Evolutionary conservation across 805 yeast species (phyloP).

Genomic region (Yarrowia phangngaensis): DNA sequence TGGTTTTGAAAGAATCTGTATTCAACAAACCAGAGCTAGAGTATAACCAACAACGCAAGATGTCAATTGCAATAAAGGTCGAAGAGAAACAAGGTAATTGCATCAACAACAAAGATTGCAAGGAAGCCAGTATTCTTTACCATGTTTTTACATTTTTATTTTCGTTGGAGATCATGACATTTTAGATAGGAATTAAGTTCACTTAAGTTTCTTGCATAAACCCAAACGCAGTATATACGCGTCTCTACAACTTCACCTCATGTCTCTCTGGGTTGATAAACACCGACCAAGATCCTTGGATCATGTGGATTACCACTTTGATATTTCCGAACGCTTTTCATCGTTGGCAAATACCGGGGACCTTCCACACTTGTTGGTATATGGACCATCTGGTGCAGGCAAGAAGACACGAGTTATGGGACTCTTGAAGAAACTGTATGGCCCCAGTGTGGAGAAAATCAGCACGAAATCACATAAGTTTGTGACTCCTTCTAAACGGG

Average conservation of each 20-base stretch:
- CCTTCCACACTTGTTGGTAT: slow-evolving; percentile 85
- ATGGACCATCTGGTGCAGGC: slow-evolving; percentile 97
- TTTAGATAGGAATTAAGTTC: not conserved
- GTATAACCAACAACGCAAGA: no score
- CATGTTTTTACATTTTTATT: no score
- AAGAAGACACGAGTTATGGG: slow-evolving; percentile 90
- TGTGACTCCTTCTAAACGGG: slow-evolving; percentile 65
- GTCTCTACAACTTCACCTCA: slow-evolving; percentile 35
- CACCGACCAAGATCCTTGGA: slow-evolving; percentile 72
- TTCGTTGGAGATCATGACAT: no score
- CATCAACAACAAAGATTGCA: no score
- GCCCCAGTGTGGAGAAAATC: slow-evolving; percentile 73
- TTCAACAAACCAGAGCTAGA: no score
- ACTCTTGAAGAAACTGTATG: slow-evolving; percentile 73
- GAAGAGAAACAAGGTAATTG: no score
- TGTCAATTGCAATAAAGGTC: no score
- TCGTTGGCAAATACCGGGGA: slow-evolving; percentile 70
- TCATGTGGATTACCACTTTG: slow-evolving; percentile 61
- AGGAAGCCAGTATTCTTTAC: no score
- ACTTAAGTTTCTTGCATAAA: not conserved
- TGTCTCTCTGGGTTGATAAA: slow-evolving; percentile 97
- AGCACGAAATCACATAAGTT: slow-evolving; percentile 89
- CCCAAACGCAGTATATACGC: not conserved
- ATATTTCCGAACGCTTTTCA: slow-evolving; percentile 58
- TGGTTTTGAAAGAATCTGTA: no score